Conservation (phyloP, 495 filamentous ascomycete genomes). For the Staphylotrichum tortipilum region DNA sequence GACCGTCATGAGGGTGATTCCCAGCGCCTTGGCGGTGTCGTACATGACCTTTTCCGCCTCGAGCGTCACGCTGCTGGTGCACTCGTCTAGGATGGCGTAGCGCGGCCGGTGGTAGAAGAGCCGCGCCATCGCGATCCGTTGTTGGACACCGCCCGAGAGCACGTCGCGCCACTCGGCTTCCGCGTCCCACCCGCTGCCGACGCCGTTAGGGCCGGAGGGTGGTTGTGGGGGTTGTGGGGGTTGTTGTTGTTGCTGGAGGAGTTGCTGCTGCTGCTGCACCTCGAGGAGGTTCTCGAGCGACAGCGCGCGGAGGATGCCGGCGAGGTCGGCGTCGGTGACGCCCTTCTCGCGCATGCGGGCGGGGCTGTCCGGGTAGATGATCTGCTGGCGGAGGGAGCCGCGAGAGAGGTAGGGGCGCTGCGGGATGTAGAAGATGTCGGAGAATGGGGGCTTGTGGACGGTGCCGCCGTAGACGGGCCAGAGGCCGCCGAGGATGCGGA, state of each 20-base stretch:
- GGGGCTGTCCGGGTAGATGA: constrained; percentile 89
- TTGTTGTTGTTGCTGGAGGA: too few species aligned
- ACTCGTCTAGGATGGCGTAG: constrained; percentile 93
- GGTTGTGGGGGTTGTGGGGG: too few species aligned
- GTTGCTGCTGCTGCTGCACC: constrained; percentile 58
- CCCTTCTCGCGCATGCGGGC: constrained; percentile 79
- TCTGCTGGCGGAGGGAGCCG: constrained; percentile 84
- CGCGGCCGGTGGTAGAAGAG: constrained; percentile 92
- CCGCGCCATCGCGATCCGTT: constrained; percentile 95
- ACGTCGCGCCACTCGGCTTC: constrained; percentile 95
- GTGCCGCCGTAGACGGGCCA: constrained; percentile 98
- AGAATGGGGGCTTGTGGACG: constrained; percentile 79
- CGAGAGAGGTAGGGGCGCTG: constrained; percentile 89
- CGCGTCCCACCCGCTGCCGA: constrained; percentile 88
- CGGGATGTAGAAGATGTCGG: constrained; percentile 96
- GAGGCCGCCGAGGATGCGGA: constrained; percentile 89
- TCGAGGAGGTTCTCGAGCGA: constrained; percentile 79
- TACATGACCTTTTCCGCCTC: constrained; percentile 96
- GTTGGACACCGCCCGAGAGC: constrained; percentile 81
- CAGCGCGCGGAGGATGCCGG: constrained; percentile 65
- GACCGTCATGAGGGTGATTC: constrained; percentile 94
- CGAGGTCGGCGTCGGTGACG: constrained; percentile 72
- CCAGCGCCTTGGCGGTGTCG: constrained; percentile 82
- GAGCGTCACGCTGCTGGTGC: constrained; percentile 84
- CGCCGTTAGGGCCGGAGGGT: too few species aligned